These are phyloP conservation scores for Hibiscus tridactylites DNA, from an alignment of 345 rosid species.

Conservation along the genomic window DNA sequence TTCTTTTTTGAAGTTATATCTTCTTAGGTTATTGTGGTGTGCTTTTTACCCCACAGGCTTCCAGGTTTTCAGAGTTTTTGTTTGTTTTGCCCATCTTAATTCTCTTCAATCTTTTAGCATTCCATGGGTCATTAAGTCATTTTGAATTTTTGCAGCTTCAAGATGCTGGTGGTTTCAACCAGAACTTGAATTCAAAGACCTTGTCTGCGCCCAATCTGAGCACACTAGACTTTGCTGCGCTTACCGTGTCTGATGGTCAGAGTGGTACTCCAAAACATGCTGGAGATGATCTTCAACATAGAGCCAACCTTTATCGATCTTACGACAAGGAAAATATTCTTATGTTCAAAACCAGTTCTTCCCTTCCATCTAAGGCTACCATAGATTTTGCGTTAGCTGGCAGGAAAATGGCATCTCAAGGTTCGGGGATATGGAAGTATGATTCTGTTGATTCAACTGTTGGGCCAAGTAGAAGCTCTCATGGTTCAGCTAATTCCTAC, in stretches of 20 bases:
- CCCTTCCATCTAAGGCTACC: constrained; percentile 46
- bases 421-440: constrained; percentile 78
- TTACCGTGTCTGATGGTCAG: constrained; percentile 50
- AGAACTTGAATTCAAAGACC: too few relatives aligned
- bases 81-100: background rate
- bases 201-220: constrained; percentile 30
- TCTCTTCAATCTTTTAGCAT: too few relatives aligned
- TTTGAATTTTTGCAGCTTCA: too few relatives aligned
- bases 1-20: too few relatives aligned
- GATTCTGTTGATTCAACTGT: constrained; percentile 60
- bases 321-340: constrained; percentile 64
- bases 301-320: constrained; percentile 49
- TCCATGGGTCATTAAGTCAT: too few relatives aligned
- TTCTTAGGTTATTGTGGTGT: too few relatives aligned
- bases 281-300: constrained; percentile 2
- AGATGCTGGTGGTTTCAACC: constrained; percentile 12
- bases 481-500: constrained; percentile 45
- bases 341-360: constrained; percentile 55
- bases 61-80: too few relatives aligned
- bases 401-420: constrained; percentile 76
- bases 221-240: constrained; percentile 80
- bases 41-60: too few relatives aligned
- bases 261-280: constrained; percentile 33
- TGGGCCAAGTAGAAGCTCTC: constrained; percentile 78
- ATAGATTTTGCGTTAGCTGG: constrained; percentile 86